Conservation (phyloP, 2,329 filamentous ascomycete species). For the Calonectria hawksworthii region DNA sequence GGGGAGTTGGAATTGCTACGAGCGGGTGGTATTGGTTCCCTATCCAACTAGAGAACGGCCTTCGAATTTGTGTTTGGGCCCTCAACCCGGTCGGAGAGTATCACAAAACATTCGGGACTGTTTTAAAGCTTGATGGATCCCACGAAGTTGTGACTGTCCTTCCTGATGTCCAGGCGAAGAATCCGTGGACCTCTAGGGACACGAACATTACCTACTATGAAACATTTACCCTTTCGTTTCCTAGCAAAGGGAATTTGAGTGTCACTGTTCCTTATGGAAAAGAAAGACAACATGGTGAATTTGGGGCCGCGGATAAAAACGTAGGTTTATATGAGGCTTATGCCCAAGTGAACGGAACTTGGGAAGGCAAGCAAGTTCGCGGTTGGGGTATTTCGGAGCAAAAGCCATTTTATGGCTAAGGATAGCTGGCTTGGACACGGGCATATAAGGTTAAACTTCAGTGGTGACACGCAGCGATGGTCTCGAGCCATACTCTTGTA, state of each 20-base stretch:
- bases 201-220: constrained; percentile 5
- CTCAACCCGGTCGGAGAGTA: neutral
- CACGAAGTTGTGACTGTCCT: neutral
- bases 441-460: neutral
- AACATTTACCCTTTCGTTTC: neutral
- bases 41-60: neutral
- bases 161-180: neutral
- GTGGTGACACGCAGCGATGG: neutral
- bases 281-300: constrained; percentile 1
- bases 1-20: neutral
- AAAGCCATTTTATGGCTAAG: neutral
- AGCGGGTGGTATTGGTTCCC: neutral
- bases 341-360: neutral
- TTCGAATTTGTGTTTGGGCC: constrained; percentile 1
- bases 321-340: neutral
- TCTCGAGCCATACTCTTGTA: neutral
- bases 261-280: neutral
- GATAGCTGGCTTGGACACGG: neutral
- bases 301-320: neutral
- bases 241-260: neutral
- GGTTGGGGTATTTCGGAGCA: neutral
- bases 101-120: neutral
- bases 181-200: neutral
- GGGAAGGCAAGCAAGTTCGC: neutral
- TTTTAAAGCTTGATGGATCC: neutral